phyloP scores from a whole-genome alignment of 495 filamentous ascomycete species.

The Ramalina peruviana region DNA sequence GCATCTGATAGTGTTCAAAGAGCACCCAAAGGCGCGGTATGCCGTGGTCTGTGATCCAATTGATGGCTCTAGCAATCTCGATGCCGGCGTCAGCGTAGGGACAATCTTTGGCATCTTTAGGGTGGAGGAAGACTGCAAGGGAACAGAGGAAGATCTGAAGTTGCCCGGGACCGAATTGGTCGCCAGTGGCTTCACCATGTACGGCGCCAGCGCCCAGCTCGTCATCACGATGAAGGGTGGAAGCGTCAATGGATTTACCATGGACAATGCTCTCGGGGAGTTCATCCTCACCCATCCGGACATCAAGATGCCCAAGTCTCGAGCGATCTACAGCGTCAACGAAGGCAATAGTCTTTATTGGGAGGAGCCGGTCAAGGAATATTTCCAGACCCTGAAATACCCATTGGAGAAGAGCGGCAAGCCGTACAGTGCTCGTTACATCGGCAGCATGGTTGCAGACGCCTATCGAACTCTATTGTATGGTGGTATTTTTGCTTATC shows the following conservation, averaged over 20 bases:
- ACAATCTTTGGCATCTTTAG: conserved; percentile 96
- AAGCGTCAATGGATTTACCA: conserved; percentile 88
- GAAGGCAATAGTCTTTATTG: conserved; percentile 96
- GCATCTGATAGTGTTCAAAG: conserved; percentile 72
- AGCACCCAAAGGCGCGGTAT: conserved; percentile 69
- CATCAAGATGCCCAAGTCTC: conserved; percentile 68
- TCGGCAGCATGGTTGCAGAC: conserved; percentile 96
- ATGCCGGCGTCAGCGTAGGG: conserved; percentile 94
- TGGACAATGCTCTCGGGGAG: conserved; percentile 91
- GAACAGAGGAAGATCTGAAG: conserved; percentile 59
- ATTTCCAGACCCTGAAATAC: conserved; percentile 79
- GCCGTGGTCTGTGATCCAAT: conserved; percentile 96
- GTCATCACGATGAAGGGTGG: conserved; percentile 96
- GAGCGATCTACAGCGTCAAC: conserved; percentile 94
- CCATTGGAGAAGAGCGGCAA: conserved; percentile 56
- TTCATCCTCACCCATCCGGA: conserved; percentile 96
- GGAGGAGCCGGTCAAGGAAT: conserved; percentile 76
- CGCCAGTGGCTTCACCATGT: conserved; percentile 97
- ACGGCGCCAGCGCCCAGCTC: conserved; percentile 88
- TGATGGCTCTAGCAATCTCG: conserved; percentile 92
- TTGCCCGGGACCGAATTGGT: conserved; percentile 82
- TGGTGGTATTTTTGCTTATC: conserved; percentile 94
- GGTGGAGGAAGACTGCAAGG: conserved; percentile 55
- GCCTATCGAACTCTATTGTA: conserved; percentile 92
- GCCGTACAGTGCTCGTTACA: conserved; percentile 90